phyloP scores from a whole-genome alignment of 768 basidiomycete species.

The Mycena latifolia region DNA sequence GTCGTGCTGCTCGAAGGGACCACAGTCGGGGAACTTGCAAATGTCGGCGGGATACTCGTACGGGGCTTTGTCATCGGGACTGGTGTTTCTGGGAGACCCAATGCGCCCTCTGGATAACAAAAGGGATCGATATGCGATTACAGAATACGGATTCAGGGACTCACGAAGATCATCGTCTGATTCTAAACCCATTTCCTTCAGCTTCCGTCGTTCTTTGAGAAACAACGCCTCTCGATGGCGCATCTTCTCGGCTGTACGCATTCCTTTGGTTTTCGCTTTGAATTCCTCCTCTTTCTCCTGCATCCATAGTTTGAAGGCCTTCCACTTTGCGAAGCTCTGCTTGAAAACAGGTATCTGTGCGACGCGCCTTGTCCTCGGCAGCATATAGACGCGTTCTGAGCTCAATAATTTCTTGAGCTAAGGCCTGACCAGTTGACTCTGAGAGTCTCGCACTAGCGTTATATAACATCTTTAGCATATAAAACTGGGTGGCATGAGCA shows the following conservation, averaged over 20 bases:
- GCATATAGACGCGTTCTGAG: slow-evolving; percentile 14
- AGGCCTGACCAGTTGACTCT: slow-evolving; percentile 24
- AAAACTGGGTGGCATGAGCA: background rate
- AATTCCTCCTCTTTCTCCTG: slow-evolving; percentile 49
- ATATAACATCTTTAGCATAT: background rate
- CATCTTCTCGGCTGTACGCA: slow-evolving; percentile 46
- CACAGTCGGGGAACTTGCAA: slow-evolving; percentile 35
- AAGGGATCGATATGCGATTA: background rate
- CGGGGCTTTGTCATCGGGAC: background rate
- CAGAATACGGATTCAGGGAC: background rate
- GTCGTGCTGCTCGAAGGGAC: slow-evolving; percentile 11
- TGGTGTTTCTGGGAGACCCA: background rate
- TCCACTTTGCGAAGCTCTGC: slow-evolving; percentile 53
- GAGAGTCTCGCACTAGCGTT: slow-evolving; percentile 9
- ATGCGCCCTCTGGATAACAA: background rate
- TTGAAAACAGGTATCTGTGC: slow-evolving; percentile 65
- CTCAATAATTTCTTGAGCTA: slow-evolving; percentile 30
- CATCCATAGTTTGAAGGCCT: slow-evolving; percentile 57
- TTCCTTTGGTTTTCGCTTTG: slow-evolving; percentile 39
- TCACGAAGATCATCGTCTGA: slow-evolving; percentile 24
- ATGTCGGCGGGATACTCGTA: slow-evolving; percentile 17
- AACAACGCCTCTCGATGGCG: slow-evolving; percentile 37
- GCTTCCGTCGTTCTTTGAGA: slow-evolving; percentile 38
- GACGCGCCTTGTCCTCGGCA: slow-evolving; percentile 42
- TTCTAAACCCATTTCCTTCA: slow-evolving; percentile 22